Conservation (phyloP, 495 filamentous ascomycete genomes). For the Podospora pseudoanserina region DNA sequence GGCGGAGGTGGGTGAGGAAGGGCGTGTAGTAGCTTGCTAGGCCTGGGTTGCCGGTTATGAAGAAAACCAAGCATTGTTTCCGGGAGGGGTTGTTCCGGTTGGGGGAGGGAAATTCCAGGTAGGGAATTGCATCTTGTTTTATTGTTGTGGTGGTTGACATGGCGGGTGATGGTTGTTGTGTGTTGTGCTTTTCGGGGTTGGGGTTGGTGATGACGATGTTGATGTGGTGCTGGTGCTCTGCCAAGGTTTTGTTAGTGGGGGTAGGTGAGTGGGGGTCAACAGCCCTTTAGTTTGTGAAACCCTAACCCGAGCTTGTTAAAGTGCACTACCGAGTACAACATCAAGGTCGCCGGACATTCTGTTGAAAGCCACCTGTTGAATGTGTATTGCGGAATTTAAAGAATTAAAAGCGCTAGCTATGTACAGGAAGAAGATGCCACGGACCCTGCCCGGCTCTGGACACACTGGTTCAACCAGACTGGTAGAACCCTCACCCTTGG, state of each 20-base stretch:
- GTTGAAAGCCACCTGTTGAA: too few relatives aligned
- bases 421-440: too few relatives aligned
- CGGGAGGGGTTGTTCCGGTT: conserved; percentile 2
- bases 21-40: conserved; percentile 74
- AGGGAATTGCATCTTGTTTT: conserved; percentile 9
- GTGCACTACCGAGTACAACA: background rate
- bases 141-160: background rate
- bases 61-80: conserved; percentile 46
- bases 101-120: conserved; percentile 17
- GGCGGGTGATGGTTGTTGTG: background rate
- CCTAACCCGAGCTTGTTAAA: background rate
- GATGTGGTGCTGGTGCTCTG: background rate
- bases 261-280: background rate
- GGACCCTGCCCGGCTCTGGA: too few relatives aligned
- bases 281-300: background rate
- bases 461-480: too few relatives aligned
- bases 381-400: too few relatives aligned
- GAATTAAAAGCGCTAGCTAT: too few relatives aligned
- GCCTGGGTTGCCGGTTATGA: conserved; percentile 86
- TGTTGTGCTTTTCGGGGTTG: background rate
- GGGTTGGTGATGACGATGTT: conserved; percentile 3
- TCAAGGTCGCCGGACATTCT: background rate
- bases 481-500: too few relatives aligned
- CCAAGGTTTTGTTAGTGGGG: background rate
- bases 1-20: conserved; percentile 54